Conservation (phyloP, 768 basidiomycete genomes). For the Mycena amicta region DNA sequence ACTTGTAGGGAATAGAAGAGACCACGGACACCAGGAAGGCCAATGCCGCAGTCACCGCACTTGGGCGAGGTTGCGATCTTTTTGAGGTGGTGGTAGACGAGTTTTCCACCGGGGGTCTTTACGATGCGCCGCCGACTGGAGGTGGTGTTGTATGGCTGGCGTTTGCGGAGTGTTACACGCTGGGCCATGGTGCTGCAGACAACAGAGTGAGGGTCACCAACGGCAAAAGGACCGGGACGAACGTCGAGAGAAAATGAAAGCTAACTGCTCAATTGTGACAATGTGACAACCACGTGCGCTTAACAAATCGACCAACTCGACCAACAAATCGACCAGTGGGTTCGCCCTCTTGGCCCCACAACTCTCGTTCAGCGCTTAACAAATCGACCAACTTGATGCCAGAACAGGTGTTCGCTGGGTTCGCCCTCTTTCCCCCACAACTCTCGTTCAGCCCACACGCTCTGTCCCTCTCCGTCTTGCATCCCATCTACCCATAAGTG, state of each 20-base stretch:
- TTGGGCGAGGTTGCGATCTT: constrained; percentile 90
- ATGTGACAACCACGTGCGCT: neutral
- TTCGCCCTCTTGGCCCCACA: constrained; percentile 56
- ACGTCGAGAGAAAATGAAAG: neutral
- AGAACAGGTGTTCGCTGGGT: constrained; percentile 58
- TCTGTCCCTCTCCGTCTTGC: constrained; percentile 31
- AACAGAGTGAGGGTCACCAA: neutral
- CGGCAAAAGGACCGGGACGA: neutral
- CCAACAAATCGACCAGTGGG: constrained; percentile 54
- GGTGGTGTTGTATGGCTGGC: constrained; percentile 96
- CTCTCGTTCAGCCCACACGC: constrained; percentile 51
- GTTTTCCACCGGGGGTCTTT: constrained; percentile 98
- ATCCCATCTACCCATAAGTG: constrained; percentile 48
- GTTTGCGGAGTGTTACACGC: constrained; percentile 99
- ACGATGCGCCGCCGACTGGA: constrained; percentile 94
- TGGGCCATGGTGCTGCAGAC: constrained; percentile 78
- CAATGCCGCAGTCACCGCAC: constrained; percentile 97
- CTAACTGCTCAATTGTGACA: neutral
- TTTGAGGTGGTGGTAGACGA: constrained; percentile 97
- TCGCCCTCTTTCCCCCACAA: constrained; percentile 56
- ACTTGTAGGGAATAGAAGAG: neutral
- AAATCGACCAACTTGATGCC: constrained; percentile 60
- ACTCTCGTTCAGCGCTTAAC: constrained; percentile 48
- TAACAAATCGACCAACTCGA: neutral
- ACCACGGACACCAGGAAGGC: constrained; percentile 85